Evolutionary conservation across 768 basidiomycete genomes (phyloP).

Genomic region (Phylloporus scabripes): DNA sequence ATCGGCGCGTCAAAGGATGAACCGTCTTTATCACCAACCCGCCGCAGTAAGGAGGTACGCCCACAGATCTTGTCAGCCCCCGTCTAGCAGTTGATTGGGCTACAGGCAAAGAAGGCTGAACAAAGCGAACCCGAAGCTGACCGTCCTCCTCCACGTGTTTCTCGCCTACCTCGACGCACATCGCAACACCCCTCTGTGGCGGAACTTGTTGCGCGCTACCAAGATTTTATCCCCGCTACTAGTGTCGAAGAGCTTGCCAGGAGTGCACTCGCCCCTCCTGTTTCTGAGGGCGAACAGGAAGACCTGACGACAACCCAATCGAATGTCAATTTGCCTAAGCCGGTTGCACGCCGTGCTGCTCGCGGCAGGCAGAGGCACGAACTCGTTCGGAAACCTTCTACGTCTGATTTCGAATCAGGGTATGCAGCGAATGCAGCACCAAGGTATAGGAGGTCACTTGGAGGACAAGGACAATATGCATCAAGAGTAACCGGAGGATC

Average conservation of each 20-base stretch:
- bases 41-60: slow-evolving; percentile 26
- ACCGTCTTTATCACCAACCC: slow-evolving; percentile 10
- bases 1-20: slow-evolving; percentile 53
- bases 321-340: slow-evolving; percentile 16
- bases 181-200: slow-evolving; percentile 64
- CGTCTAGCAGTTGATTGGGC: slow-evolving; percentile 8
- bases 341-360: slow-evolving; percentile 32
- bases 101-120: slow-evolving; percentile 21
- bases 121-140: slow-evolving; percentile 15
- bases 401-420: slow-evolving; percentile 85
- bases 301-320: slow-evolving; percentile 31
- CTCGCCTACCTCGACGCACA: slow-evolving; percentile 60
- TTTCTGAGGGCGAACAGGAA: slow-evolving; percentile 84
- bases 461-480: slow-evolving; percentile 36
- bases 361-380: slow-evolving; percentile 47
- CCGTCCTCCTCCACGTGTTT: slow-evolving; percentile 34
- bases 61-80: background rate
- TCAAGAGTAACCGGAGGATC: slow-evolving; percentile 45
- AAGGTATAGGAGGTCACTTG: slow-evolving; percentile 51
- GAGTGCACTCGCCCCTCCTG: slow-evolving; percentile 59
- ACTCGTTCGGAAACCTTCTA: slow-evolving; percentile 49
- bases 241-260: slow-evolving; percentile 67
- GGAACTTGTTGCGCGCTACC: slow-evolving; percentile 79
- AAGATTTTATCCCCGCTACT: slow-evolving; percentile 67
- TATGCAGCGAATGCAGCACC: slow-evolving; percentile 93